phyloP scores from a whole-genome alignment of 2,329 filamentous ascomycete genomes.

The Sporothrix brasiliensis region DNA sequence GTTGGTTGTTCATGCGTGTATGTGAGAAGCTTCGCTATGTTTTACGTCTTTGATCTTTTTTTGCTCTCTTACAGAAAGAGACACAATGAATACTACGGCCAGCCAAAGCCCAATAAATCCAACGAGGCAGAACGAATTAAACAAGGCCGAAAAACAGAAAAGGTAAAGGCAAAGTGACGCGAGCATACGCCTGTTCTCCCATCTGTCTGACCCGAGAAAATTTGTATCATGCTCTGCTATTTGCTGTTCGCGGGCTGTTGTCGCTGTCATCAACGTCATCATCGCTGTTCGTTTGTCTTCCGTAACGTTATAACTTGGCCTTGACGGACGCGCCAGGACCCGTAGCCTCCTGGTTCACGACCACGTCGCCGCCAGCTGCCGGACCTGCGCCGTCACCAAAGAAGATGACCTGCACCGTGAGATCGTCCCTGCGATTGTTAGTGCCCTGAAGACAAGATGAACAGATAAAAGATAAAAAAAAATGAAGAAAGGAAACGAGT shows the following conservation, averaged over 20 bases:
- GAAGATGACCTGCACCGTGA: conserved; percentile 98
- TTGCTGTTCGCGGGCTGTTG: background rate
- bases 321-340: conserved; percentile 50
- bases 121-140: background rate
- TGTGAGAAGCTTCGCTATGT: too few relatives aligned
- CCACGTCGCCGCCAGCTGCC: conserved; percentile 64
- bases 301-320: conserved; percentile 41
- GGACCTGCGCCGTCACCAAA: conserved; percentile 72
- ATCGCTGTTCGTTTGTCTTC: background rate
- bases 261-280: background rate
- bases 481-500: background rate
- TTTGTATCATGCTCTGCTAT: background rate
- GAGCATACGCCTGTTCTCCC: conserved; percentile 7
- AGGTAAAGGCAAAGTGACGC: background rate
- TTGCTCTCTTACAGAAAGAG: background rate
- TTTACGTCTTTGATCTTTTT: background rate
- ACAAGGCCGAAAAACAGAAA: background rate
- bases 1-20: background rate
- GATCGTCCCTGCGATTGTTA: conserved; percentile 68
- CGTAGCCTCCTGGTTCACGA: conserved; percentile 84
- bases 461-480: background rate
- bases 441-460: conserved; percentile 6
- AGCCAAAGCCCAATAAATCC: background rate
- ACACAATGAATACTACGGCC: background rate
- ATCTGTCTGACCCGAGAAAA: background rate